Conservation (phyloP, 768 basidiomycete genomes). For the Tephrocybe sp. region DNA sequence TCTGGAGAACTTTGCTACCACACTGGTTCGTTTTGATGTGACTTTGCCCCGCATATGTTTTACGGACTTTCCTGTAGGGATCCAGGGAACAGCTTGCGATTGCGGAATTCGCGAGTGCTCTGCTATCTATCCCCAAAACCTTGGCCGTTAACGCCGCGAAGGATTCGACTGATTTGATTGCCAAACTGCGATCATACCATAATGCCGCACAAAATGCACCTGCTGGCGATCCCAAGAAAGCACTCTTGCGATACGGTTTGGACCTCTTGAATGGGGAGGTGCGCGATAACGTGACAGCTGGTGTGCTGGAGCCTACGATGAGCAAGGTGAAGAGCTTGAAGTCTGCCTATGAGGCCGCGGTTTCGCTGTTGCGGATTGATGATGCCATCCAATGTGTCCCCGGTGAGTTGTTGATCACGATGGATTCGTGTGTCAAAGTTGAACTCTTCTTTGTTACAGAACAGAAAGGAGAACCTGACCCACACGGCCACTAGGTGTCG, state of each 20-base stretch:
- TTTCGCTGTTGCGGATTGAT: constrained; percentile 91
- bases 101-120: constrained; percentile 93
- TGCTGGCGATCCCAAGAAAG: constrained; percentile 87
- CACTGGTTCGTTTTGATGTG: constrained; percentile 58
- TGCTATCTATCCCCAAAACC: constrained; percentile 94
- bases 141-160: constrained; percentile 98
- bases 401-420: constrained; percentile 46
- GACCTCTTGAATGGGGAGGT: constrained; percentile 94
- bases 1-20: constrained; percentile 97
- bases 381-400: constrained; percentile 92
- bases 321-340: constrained; percentile 97
- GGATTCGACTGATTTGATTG: constrained; percentile 95
- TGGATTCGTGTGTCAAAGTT: not conserved
- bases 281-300: constrained; percentile 90
- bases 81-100: constrained; percentile 98
- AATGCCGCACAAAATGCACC: constrained; percentile 94
- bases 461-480: constrained; percentile 67
- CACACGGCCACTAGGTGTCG: constrained; percentile 63
- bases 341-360: constrained; percentile 94
- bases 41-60: constrained; percentile 12
- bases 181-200: constrained; percentile 95
- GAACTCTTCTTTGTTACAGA: constrained; percentile 40
- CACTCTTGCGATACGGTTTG: constrained; percentile 86
- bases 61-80: constrained; percentile 51
- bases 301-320: constrained; percentile 94